These are phyloP conservation scores for Wickerhamiella azymoides DNA, from an alignment of 805 yeast species.

Conservation along the genomic window DNA sequence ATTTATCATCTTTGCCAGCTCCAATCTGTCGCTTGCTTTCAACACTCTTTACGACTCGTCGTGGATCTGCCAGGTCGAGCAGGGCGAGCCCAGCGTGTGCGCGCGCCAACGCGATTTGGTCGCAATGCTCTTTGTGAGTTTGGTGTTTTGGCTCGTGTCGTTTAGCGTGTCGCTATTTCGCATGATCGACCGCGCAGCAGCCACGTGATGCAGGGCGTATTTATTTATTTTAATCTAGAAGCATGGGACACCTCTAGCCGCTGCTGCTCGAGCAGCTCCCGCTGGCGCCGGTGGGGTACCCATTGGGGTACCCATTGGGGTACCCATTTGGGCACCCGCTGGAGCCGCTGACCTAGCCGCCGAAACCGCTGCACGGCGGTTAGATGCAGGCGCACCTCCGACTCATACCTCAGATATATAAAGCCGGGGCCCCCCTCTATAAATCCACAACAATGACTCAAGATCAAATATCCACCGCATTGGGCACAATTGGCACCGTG, in stretches of 20 bases:
- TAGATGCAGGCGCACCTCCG: too few relatives aligned
- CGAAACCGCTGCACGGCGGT: too few relatives aligned
- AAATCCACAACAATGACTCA: too few relatives aligned
- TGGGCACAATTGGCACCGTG: constrained; percentile 81
- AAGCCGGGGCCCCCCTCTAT: too few relatives aligned
- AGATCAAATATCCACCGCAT: constrained; percentile 23
- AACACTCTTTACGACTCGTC: constrained; percentile 63
- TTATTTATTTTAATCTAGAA: not conserved
- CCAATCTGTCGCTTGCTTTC: constrained; percentile 75
- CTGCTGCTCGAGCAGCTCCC: too few relatives aligned
- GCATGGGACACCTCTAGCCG: too few relatives aligned
- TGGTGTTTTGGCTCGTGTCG: constrained; percentile 73
- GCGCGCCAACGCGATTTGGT: constrained; percentile 65
- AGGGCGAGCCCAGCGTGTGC: constrained; percentile 43
- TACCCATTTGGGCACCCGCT: too few relatives aligned
- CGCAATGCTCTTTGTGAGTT: constrained; percentile 59
- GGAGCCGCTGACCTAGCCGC: too few relatives aligned
- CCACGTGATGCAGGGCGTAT: not conserved
- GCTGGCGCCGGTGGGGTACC: too few relatives aligned
- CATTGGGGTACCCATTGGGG: too few relatives aligned
- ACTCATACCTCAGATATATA: too few relatives aligned
- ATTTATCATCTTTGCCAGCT: constrained; percentile 78
- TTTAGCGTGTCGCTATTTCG: constrained; percentile 72
- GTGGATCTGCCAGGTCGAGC: constrained; percentile 53
- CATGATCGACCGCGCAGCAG: constrained; percentile 43